A percentile compares a stretch with the other conserved stretches of the same genome.
Conservation (phyloP, 148 eudicot species). For the Dysphania ambrosioides region DNA sequence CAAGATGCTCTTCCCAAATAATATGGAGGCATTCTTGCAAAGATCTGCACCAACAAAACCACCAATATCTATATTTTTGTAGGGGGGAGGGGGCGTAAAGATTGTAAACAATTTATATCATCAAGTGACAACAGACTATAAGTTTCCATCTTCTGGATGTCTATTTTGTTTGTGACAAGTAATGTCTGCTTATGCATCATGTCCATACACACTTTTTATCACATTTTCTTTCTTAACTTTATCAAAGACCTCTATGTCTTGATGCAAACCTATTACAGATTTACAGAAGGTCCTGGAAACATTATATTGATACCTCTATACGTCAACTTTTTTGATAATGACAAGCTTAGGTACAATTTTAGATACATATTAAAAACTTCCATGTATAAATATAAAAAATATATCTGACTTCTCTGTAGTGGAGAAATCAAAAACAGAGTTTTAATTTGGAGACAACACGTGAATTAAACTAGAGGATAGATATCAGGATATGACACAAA, state of each 20-base stretch:
- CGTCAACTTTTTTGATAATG: not conserved
- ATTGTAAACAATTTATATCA: not conserved
- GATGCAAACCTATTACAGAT: not conserved
- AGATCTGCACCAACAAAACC: slow-evolving; percentile 45
- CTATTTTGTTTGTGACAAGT: too few species aligned
- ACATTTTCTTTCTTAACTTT: too few species aligned
- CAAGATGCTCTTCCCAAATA: slow-evolving; percentile 78
- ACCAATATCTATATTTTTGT: too few species aligned
- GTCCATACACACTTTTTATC: too few species aligned
- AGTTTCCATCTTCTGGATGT: too few species aligned
- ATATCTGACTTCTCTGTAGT: not conserved
- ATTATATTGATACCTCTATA: not conserved
- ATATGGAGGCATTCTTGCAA: slow-evolving; percentile 74
- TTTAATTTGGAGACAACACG: not conserved
- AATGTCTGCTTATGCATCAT: too few species aligned
- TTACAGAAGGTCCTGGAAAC: not conserved
- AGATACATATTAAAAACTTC: too few species aligned
- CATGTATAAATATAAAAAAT: not conserved
- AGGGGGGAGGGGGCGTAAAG: not conserved
- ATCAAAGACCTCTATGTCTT: not conserved
- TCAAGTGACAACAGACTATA: not conserved
- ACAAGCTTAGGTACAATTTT: too few species aligned
- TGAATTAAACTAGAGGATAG: not conserved
- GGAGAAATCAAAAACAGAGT: not conserved
- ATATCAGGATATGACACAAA: not conserved